A percentile compares a stretch with the other conserved stretches of the same genome.
These are phyloP conservation scores for Capronia coronata DNA, from an alignment of 2,329 filamentous ascomycete genomes.

Conservation along the genomic window DNA sequence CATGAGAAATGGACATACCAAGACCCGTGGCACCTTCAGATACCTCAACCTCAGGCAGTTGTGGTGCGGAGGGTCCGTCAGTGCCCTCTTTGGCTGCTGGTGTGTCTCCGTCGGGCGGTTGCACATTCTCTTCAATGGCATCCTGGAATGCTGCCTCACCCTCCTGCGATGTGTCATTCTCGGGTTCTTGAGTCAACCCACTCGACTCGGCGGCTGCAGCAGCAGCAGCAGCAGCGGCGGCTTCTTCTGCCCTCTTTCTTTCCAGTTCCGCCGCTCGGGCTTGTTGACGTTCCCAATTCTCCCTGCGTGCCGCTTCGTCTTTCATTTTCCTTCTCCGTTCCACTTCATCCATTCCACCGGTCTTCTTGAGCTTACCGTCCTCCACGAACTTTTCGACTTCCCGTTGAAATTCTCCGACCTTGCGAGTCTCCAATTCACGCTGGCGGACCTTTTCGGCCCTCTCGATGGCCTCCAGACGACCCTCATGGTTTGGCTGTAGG, in stretches of 20 bases:
- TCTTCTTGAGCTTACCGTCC: constrained; percentile 91
- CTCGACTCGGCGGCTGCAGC: constrained; percentile 13
- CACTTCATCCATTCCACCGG: constrained; percentile 87
- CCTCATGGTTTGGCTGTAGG: constrained; percentile 88
- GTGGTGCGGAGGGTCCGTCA: constrained; percentile 7
- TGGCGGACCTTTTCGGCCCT: constrained; percentile 88
- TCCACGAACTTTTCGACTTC: constrained; percentile 81
- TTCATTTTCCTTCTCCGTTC: constrained; percentile 77
- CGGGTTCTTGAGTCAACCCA: constrained; percentile 3
- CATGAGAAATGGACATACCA: constrained; percentile 25
- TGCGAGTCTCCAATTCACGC: constrained; percentile 74
- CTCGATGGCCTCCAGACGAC: constrained; percentile 88
- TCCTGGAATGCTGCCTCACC: constrained; percentile 20
- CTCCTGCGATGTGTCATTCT: constrained; percentile 16
- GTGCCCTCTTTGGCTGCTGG: constrained; percentile 4
- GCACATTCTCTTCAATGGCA: constrained; percentile 15
- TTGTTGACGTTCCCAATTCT: constrained; percentile 56
- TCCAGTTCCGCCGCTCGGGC: constrained; percentile 47
- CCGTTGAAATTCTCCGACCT: constrained; percentile 70
- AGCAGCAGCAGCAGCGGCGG: constrained; percentile 16
- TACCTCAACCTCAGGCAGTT: constrained; percentile 59
- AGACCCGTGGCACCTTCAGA: constrained; percentile 68
- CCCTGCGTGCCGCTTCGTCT: constrained; percentile 76
- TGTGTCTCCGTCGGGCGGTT: constrained; percentile 12
- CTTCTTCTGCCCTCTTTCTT: constrained; percentile 29